phyloP scores from a whole-genome alignment of 805 yeast genomes.

The Metschnikowia drakensbergensis region DNA sequence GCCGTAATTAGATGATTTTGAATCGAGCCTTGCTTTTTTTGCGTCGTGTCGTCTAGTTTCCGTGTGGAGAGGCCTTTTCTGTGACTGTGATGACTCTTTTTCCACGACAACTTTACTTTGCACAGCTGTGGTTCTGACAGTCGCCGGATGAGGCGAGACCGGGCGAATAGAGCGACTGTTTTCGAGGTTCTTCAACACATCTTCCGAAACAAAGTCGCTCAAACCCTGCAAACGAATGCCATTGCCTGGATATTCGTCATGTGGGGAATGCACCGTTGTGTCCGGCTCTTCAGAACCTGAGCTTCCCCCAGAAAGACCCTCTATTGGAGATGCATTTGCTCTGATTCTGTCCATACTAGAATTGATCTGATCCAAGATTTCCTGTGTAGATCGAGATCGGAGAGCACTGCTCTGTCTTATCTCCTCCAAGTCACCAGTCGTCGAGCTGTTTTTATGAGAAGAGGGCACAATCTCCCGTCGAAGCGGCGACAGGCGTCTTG shows the following conservation, averaged over 20 bases:
- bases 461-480: constrained; percentile 9
- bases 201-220: background rate
- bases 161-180: background rate
- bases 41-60: constrained; percentile 17
- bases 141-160: background rate
- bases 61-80: background rate
- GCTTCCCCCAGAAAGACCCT: background rate
- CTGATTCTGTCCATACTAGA: constrained; percentile 18
- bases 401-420: constrained; percentile 14
- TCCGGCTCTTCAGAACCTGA: background rate
- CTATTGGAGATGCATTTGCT: background rate
- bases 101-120: background rate
- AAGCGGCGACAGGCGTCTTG: constrained; percentile 16
- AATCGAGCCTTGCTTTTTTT: constrained; percentile 14
- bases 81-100: background rate
- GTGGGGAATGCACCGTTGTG: background rate
- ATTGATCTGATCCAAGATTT: constrained; percentile 26
- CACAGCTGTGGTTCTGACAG: background rate
- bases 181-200: background rate
- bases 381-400: constrained; percentile 14
- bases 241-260: background rate
- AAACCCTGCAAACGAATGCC: background rate
- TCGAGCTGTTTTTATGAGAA: constrained; percentile 3
- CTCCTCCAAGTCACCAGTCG: constrained; percentile 9
- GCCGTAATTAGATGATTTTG: background rate